phyloP scores from a whole-genome alignment of 2,329 filamentous ascomycete species.

The Capronia americana region DNA sequence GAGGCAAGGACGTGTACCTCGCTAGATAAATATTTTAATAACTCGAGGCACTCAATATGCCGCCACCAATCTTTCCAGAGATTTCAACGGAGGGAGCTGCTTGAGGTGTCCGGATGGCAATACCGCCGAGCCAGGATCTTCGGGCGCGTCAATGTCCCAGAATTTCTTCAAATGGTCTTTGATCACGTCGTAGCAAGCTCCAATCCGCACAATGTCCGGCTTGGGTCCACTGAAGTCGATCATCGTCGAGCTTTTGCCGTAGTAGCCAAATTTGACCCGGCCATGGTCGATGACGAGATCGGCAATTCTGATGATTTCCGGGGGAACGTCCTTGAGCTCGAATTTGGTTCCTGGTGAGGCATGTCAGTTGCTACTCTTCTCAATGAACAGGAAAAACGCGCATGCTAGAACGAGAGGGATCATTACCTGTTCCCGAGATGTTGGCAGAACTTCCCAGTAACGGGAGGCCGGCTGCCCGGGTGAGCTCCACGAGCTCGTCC shows the following conservation, averaged over 20 bases:
- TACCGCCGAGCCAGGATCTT: slow-evolving; percentile 35
- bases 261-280: slow-evolving; percentile 39
- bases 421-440: slow-evolving; percentile 38
- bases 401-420: slow-evolving; percentile 3
- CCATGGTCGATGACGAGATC: slow-evolving; percentile 47
- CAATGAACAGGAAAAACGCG: neutral
- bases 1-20: neutral
- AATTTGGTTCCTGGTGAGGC: slow-evolving; percentile 39
- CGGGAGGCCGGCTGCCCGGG: slow-evolving; percentile 34
- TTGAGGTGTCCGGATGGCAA: slow-evolving; percentile 35
- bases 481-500: slow-evolving; percentile 41
- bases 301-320: slow-evolving; percentile 41
- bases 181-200: slow-evolving; percentile 44
- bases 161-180: slow-evolving; percentile 40
- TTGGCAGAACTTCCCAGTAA: slow-evolving; percentile 46
- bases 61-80: slow-evolving; percentile 15
- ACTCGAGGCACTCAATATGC: slow-evolving; percentile 1
- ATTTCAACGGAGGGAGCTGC: slow-evolving; percentile 14
- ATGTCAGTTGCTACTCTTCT: neutral
- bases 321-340: slow-evolving; percentile 43
- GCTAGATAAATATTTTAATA: slow-evolving; percentile 1
- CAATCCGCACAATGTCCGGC: slow-evolving; percentile 41
- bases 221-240: slow-evolving; percentile 40
- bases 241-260: slow-evolving; percentile 43
- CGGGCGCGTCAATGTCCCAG: slow-evolving; percentile 33